Evolutionary conservation across 2,329 filamentous ascomycete species (phyloP).

Genomic region (Aspergillus sp.): DNA sequence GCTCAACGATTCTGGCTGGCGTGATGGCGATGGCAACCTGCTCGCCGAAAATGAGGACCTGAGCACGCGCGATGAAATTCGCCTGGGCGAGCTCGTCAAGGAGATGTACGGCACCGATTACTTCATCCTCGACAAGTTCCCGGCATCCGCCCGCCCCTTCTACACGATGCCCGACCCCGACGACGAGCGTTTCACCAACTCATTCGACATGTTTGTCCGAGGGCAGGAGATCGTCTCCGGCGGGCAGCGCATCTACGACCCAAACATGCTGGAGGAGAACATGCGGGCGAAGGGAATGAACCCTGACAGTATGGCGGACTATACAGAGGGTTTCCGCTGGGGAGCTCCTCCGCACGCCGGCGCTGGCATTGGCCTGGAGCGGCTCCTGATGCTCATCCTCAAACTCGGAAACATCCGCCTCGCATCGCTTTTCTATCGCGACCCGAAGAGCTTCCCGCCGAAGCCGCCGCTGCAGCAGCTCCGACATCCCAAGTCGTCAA

Average conservation of each 20-base stretch:
- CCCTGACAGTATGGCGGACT: slow-evolving; percentile 79
- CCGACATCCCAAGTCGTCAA: slow-evolving; percentile 82
- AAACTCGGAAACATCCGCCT: slow-evolving; percentile 83
- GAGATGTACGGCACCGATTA: slow-evolving; percentile 84
- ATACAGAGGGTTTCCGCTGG: slow-evolving; percentile 78
- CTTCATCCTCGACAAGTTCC: slow-evolving; percentile 92
- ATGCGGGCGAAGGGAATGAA: slow-evolving; percentile 69
- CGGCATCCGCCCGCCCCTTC: slow-evolving; percentile 72
- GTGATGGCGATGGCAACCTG: slow-evolving; percentile 64
- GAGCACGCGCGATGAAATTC: slow-evolving; percentile 75
- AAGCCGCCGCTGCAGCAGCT: slow-evolving; percentile 54
- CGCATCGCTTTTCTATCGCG: slow-evolving; percentile 76
- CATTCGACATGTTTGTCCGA: slow-evolving; percentile 89
- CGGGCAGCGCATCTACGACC: slow-evolving; percentile 84
- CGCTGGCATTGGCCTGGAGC: slow-evolving; percentile 81
- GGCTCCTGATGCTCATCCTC: slow-evolving; percentile 75
- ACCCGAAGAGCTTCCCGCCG: slow-evolving; percentile 75
- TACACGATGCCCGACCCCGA: slow-evolving; percentile 79
- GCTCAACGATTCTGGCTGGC: slow-evolving; percentile 68
- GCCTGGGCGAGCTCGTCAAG: slow-evolving; percentile 73
- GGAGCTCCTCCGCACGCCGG: slow-evolving; percentile 84
- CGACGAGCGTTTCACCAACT: slow-evolving; percentile 69
- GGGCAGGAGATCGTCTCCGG: slow-evolving; percentile 89
- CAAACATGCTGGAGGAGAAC: slow-evolving; percentile 61
- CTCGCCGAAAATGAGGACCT: slow-evolving; percentile 69